A percentile compares a stretch with the other conserved stretches of the same genome.
phyloP scores from a whole-genome alignment of 768 basidiomycete genomes.

The Phylloporus scabripes region DNA sequence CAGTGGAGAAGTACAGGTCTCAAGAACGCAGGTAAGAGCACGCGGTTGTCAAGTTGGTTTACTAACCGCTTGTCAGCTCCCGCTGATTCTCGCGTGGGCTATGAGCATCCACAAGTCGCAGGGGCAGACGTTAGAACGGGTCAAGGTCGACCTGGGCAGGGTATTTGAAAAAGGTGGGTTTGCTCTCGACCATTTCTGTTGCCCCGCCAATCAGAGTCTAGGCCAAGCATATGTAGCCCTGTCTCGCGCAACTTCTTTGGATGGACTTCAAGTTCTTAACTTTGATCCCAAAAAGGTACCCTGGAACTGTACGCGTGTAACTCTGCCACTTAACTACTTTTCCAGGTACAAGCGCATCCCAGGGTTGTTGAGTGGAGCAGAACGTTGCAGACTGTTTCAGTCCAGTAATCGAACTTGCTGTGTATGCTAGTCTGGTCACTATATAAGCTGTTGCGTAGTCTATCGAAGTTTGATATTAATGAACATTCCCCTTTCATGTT shows the following conservation, averaged over 20 bases:
- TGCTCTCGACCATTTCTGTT: background rate
- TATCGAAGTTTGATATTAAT: background rate
- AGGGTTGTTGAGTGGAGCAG: conserved; percentile 70
- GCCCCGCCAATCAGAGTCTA: conserved; percentile 23
- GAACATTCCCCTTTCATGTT: too few species aligned
- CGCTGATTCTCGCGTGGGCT: conserved; percentile 90
- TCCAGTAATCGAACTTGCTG: background rate
- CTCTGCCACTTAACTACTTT: conserved; percentile 3
- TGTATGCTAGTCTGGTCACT: too few species aligned
- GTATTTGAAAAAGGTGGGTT: conserved; percentile 85
- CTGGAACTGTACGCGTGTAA: background rate
- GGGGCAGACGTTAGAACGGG: conserved; percentile 91
- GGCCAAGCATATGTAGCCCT: conserved; percentile 90
- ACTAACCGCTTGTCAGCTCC: conserved; percentile 47
- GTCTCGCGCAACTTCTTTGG: conserved; percentile 81
- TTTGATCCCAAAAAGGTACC: conserved; percentile 71
- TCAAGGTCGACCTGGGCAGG: conserved; percentile 88
- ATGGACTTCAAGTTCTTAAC: conserved; percentile 79
- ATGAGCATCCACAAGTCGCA: conserved; percentile 99
- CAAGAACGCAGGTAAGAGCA: conserved; percentile 63
- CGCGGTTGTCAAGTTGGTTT: background rate
- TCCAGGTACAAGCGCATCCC: conserved; percentile 64
- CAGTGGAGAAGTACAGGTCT: conserved; percentile 78
- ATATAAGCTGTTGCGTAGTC: too few species aligned
- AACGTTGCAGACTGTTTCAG: conserved; percentile 50